Evolutionary conservation across 2,329 filamentous ascomycete species (phyloP).

Genomic region (Rhynchosporium secalis): DNA sequence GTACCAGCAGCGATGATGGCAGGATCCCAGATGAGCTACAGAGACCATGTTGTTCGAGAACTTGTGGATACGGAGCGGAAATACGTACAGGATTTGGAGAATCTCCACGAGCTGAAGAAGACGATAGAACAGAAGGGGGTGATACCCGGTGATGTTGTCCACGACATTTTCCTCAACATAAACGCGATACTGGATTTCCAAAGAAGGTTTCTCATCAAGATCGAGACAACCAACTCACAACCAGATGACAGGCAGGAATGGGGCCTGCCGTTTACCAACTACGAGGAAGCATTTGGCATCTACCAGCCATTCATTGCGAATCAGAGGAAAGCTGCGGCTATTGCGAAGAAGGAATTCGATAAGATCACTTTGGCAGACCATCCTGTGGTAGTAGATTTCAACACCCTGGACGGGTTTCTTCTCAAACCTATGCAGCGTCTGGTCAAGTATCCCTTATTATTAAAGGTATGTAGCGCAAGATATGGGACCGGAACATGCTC

Average conservation of each 20-base stretch:
- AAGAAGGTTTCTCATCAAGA: constrained; percentile 87
- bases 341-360: constrained; percentile 83
- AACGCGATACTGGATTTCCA: constrained; percentile 95
- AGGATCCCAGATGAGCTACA: constrained; percentile 65
- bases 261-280: constrained; percentile 86
- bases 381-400: constrained; percentile 81
- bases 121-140: constrained; percentile 83
- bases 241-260: constrained; percentile 78
- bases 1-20: constrained; percentile 49
- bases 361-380: constrained; percentile 77
- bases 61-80: constrained; percentile 94
- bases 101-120: constrained; percentile 89
- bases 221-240: constrained; percentile 92
- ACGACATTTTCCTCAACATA: constrained; percentile 95
- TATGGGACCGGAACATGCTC: constrained; percentile 13
- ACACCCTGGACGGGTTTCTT: constrained; percentile 86
- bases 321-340: constrained; percentile 82
- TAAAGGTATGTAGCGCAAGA: constrained; percentile 60
- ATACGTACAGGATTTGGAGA: constrained; percentile 95
- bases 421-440: constrained; percentile 96
- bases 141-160: constrained; percentile 84
- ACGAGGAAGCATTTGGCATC: constrained; percentile 85
- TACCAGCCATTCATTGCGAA: constrained; percentile 98
- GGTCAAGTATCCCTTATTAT: constrained; percentile 88
- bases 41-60: constrained; percentile 89